Evolutionary conservation across 176 grass and related monocot genomes (phyloP).

Genomic region (Poa pratensis): DNA sequence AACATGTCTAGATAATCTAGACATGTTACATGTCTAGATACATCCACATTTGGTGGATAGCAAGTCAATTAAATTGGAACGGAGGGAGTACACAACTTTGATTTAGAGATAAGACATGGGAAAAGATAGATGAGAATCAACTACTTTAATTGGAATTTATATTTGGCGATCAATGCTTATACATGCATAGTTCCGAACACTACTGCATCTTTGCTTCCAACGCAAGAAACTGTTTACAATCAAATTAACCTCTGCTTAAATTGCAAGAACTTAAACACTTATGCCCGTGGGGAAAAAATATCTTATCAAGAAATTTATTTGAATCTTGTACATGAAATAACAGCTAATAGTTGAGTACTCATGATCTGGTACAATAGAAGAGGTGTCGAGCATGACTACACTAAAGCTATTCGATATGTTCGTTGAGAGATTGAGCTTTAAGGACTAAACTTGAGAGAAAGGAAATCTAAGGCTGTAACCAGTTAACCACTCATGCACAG

Average conservation of each 20-base stretch:
- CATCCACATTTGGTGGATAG: too few species aligned
- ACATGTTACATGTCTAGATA: too few species aligned
- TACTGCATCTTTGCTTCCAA: not conserved
- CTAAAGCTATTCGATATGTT: not conserved
- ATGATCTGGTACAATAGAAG: too few species aligned
- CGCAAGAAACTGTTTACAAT: not conserved
- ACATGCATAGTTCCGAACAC: not conserved
- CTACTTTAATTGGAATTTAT: not conserved
- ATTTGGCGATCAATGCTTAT: not conserved
- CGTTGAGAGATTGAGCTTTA: not conserved
- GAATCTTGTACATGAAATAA: conserved; percentile 46
- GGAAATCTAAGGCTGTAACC: not conserved
- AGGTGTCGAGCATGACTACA: too few species aligned
- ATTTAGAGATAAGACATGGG: not conserved
- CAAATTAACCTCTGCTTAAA: not conserved
- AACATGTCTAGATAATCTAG: too few species aligned
- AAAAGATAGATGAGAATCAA: conserved; percentile 26
- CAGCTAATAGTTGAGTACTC: not conserved
- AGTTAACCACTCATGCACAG: not conserved
- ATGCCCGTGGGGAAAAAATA: not conserved
- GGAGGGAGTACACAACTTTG: too few species aligned
- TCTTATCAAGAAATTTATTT: not conserved
- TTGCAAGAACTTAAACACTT: not conserved
- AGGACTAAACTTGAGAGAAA: not conserved
- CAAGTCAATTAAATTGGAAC: too few species aligned